These are phyloP conservation scores for Camelina neglecta DNA, from an alignment of 345 rosid species.

Conservation along the genomic window DNA sequence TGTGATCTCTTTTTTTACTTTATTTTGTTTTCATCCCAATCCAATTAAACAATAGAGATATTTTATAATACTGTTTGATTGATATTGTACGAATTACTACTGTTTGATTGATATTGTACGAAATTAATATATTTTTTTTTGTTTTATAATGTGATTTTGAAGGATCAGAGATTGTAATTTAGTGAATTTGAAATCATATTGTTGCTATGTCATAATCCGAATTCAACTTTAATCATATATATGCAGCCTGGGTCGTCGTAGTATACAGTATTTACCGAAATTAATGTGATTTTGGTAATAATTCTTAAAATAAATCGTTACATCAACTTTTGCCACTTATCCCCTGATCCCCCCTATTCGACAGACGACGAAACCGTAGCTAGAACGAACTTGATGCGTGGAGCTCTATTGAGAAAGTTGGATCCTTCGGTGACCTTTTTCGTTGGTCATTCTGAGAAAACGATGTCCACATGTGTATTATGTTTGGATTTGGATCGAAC, in stretches of 20 bases:
- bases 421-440: too few species aligned
- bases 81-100: neutral
- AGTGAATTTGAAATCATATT: neutral
- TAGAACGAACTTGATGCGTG: too few species aligned
- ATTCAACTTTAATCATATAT: neutral
- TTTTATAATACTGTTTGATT: neutral
- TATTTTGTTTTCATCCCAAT: conserved; percentile 22
- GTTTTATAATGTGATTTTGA: neutral
- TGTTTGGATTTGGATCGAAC: neutral
- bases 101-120: conserved; percentile 2
- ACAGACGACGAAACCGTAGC: too few species aligned
- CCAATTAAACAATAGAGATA: neutral
- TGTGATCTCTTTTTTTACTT: conserved; percentile 24
- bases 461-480: neutral
- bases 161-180: neutral
- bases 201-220: neutral
- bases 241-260: neutral
- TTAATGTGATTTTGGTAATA: neutral
- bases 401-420: too few species aligned
- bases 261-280: neutral
- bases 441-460: neutral
- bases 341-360: too few species aligned
- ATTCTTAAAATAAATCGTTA: neutral
- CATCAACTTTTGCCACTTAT: too few species aligned
- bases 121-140: neutral